Evolutionary conservation across 257 asterid genomes (phyloP), one percentile per base, ranked within the genome.

Genomic region (Ligustrum vulgare): DNA sequence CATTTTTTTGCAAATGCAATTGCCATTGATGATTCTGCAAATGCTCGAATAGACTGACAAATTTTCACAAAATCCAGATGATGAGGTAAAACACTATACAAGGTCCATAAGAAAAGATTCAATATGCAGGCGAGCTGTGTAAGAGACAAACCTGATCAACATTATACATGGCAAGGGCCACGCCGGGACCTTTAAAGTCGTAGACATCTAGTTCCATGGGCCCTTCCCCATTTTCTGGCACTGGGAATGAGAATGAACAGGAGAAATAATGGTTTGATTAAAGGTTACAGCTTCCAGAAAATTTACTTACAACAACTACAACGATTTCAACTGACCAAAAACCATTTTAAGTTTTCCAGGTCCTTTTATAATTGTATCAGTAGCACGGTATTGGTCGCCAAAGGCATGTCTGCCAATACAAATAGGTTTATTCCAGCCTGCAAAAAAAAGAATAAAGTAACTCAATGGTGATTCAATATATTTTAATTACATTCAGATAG

Each of bases 391-490:
- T 70, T 93, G 98, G 77, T 93, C 98, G 28, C 98, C 98, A 87
- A 91, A 93, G 64, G 95, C 98, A 83, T 91, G 98, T 76, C 98
- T 91, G 51, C 98, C 97, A 63, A 93, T 91, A 70, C 98, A 93
- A 73, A 93, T 93, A 83, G 96, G 97, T 86, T 91, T 87, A 80
- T 84, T 91, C 98, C 98, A 93, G 77, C 98, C 98, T 93, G 85
- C 77, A 82, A 69, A 68, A 78, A 78, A 36, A 60, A 34, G 73
- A 72, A 67, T 51, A 47, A 49, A 77, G 49, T 76, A 67, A 54
- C 70, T 72, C 33, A 69, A 69, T 69, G 67, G 73, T 49, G 75
- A 58, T 70, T 75, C 74, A 32, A 20, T 58, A 72, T 33, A 47
- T n/a, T 28, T 35, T 5, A 75, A 56, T 67, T 69, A 28, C 69